Evolutionary conservation across 1,284 basidiomycete species (phyloP).

Genomic region (Boletus holoroseus): DNA sequence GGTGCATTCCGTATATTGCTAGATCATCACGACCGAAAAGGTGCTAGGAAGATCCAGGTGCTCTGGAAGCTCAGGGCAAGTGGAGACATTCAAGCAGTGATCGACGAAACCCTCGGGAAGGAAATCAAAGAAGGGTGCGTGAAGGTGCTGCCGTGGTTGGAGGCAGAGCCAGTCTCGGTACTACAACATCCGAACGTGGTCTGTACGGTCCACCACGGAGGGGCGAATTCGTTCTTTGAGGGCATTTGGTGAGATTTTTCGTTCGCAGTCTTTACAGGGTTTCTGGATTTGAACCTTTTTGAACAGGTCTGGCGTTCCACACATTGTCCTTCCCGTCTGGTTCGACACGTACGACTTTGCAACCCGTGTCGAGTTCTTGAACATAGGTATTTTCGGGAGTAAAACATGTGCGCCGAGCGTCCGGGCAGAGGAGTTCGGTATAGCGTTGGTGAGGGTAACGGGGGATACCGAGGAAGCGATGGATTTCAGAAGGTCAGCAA

Average conservation of each 20-base stretch:
- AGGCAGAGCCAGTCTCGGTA: slow-evolving; percentile 13
- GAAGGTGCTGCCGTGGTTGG: slow-evolving; percentile 13
- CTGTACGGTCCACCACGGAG: slow-evolving; percentile 21
- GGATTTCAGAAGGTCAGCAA: slow-evolving; percentile 9
- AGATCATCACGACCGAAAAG: slow-evolving; percentile 1
- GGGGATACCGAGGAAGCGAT: slow-evolving; percentile 11
- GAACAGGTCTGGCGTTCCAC: slow-evolving; percentile 14
- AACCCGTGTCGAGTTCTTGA: slow-evolving; percentile 9
- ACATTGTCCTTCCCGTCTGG: slow-evolving; percentile 16
- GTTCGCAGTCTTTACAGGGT: background rate
- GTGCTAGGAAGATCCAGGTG: background rate
- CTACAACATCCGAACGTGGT: slow-evolving; percentile 18
- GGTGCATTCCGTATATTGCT: slow-evolving; percentile 9
- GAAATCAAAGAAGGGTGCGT: slow-evolving; percentile 7
- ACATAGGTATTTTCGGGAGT: slow-evolving; percentile 1
- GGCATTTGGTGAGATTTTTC: slow-evolving; percentile 12
- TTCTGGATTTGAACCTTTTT: too few species aligned
- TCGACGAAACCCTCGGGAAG: slow-evolving; percentile 3
- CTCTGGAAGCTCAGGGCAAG: slow-evolving; percentile 10
- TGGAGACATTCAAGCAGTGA: background rate
- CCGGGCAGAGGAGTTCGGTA: slow-evolving; percentile 12
- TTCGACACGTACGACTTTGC: slow-evolving; percentile 18
- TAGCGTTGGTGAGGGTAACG: slow-evolving; percentile 10
- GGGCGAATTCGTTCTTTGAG: slow-evolving; percentile 22
- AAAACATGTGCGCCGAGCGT: slow-evolving; percentile 4